Evolutionary conservation across 345 rosid genomes (phyloP), one percentile per base, ranked within the genome.

Genomic region (Gossypium australe): DNA sequence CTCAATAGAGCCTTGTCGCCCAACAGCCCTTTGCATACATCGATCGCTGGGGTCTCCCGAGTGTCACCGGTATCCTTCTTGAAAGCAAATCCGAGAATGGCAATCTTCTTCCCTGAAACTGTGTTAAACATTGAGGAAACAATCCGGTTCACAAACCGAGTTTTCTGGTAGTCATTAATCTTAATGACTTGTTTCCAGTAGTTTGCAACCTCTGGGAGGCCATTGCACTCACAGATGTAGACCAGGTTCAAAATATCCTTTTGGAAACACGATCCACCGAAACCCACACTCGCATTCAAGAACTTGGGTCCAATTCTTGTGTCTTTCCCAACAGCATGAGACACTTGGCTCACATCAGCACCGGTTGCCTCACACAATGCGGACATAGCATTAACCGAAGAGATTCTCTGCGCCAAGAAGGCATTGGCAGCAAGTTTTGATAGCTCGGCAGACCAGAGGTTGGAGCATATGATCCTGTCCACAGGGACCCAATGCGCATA

Each of bases 361-460:
- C 92, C 90, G 0, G 94, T 90, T 13, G 90, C 90, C 80, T 90
- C 94, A 29, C 92, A 90, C 20, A 90, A 84, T 24, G 90, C 94
- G 17, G 90, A 90, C 94, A 90, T 86, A 57, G 90, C 92, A 78
- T 90, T 90, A 10, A 90, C 89, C 41, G 94, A 90, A 34, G 94
- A 90, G 47, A 88, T 86, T 71, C 92, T 85, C 82, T 88, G 90
- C 44, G 90, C 92, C 78, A 90, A 75, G 78, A 90, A 85, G 41
- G 94, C 94, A 80, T 88, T 90, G 72, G 94, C 94, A 47, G 91
- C 94, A 45, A 90, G 94, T 82, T 90, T 90, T 27, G 91, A 88
- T 16, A 88, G 87, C 87, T 90, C 91, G 65, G 92, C 92, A 0
- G 91, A 90, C 94, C 91, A 90, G 29, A 90, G 91, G 67, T 88